These are phyloP conservation scores for Trichosanthes truncata DNA, from an alignment of 306 rosid genomes.

Conservation along the genomic window DNA sequence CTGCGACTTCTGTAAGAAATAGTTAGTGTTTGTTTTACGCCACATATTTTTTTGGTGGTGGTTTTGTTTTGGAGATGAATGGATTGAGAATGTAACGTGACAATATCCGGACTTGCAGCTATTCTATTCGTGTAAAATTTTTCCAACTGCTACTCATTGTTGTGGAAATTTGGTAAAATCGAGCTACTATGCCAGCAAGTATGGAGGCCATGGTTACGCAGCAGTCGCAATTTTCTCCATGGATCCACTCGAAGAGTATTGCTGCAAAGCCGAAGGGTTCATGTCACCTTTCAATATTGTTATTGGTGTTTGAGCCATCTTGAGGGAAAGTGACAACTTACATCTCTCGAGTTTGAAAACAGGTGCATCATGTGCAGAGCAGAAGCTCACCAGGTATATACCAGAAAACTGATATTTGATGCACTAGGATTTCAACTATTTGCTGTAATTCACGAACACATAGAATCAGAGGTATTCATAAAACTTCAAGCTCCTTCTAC, in stretches of 20 bases:
- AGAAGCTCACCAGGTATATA: slow-evolving; percentile 77
- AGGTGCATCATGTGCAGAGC: slow-evolving; percentile 99
- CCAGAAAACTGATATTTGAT: slow-evolving; percentile 76
- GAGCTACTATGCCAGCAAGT: not conserved
- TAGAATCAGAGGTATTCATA: slow-evolving; percentile 59
- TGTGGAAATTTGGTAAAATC: not conserved
- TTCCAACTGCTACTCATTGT: not conserved
- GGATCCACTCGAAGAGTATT: slow-evolving; percentile 31
- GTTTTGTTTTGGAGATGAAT: not conserved
- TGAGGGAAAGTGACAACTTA: slow-evolving; percentile 12
- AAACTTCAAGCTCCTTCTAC: slow-evolving; percentile 11
- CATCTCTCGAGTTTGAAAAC: slow-evolving; percentile 25
- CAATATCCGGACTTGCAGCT: not conserved
- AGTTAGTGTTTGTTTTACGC: not conserved
- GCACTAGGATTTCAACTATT: slow-evolving; percentile 72
- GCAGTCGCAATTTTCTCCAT: slow-evolving; percentile 30
- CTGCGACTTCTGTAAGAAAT: not conserved
- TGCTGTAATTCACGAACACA: slow-evolving; percentile 79
- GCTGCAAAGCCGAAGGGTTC: too few species aligned
- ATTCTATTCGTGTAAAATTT: not conserved
- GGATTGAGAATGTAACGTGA: slow-evolving; percentile 5
- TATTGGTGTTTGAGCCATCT: not conserved
- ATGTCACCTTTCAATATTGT: not conserved
- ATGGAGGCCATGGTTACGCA: slow-evolving; percentile 56
- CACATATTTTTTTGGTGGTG: not conserved